A percentile compares a stretch with the other conserved stretches of the same genome.
Evolutionary conservation across 768 basidiomycete species (phyloP).

Genomic region (Tricholomella constricta): DNA sequence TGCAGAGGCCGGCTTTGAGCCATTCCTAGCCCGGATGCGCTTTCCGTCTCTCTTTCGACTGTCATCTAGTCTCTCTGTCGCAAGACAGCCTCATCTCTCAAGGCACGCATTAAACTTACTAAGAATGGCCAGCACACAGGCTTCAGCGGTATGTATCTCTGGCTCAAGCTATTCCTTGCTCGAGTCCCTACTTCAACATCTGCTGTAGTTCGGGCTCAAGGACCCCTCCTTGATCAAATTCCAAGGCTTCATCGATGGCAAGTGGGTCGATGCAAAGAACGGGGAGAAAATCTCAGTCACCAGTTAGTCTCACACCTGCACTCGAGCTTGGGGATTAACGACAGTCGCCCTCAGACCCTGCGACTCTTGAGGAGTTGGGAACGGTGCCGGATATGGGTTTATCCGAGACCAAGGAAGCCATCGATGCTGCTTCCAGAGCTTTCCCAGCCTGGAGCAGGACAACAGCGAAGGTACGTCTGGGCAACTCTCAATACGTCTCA

Average conservation of each 20-base stretch:
- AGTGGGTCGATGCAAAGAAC: constrained; percentile 82
- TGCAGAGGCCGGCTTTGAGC: constrained; percentile 9
- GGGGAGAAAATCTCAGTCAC: constrained; percentile 73
- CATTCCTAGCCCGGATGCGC: constrained; percentile 17
- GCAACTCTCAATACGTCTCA: background rate
- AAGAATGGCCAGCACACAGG: constrained; percentile 65
- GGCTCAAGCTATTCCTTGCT: background rate
- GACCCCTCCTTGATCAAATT: constrained; percentile 75
- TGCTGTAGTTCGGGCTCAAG: constrained; percentile 66
- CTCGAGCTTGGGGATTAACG: background rate
- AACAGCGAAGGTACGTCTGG: constrained; percentile 69
- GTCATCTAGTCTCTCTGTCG: constrained; percentile 28
- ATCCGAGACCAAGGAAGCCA: constrained; percentile 81
- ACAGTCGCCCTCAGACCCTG: constrained; percentile 67
- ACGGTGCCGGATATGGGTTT: constrained; percentile 89
- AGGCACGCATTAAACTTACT: constrained; percentile 9
- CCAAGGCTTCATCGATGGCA: constrained; percentile 79
- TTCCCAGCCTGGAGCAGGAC: constrained; percentile 88
- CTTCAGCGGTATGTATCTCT: constrained; percentile 32
- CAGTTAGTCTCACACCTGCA: constrained; percentile 52
- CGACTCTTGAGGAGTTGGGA: constrained; percentile 81
- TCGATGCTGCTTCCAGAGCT: constrained; percentile 76
- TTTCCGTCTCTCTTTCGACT: constrained; percentile 23
- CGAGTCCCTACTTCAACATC: background rate
- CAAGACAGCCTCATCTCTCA: constrained; percentile 18